Evolutionary conservation across 176 grass and related monocot species (phyloP), one percentile per base, ranked within the genome.

Genomic region (Olyra latifolia): DNA sequence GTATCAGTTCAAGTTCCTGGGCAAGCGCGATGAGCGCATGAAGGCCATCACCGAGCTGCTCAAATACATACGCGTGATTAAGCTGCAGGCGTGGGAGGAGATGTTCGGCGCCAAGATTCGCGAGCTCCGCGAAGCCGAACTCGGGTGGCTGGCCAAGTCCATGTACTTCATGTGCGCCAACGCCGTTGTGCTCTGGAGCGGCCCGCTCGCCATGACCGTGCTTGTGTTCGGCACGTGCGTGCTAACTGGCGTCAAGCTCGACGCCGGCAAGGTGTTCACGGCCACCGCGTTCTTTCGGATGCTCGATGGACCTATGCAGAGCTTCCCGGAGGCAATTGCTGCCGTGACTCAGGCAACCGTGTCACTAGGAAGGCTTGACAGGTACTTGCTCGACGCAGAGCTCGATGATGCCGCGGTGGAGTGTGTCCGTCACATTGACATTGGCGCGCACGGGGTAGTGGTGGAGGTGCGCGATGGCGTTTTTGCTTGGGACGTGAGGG

Each of bases 21-120:
- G 79, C 8, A 91, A 88, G 85, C 88, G 88, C 3, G 91, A 94
- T 10, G 80, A 86, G 49, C 88, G 91, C 14, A 94, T 94, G 91
- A 94, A 94, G 79, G 82, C 82, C 47, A 91, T 87, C 82, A 94
- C 89, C 14, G 79, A 94, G 39, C 72, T 94, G 85, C 91, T 94
- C 74, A 90, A 54, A 52, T 86, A 90, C 85, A 83, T 94, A 25
- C 82, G 85, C 11, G 91, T 94, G 16, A 88, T 94, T 79, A 94
- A 91, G 82, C 77, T 94, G 64, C 91, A 94, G 82, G 88, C 82
- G 1, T 94, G 91, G 91, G 91, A 94, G 85, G 82, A 88, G 69
- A 84, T 80, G 16, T 94, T 94, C 15, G 82, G 76, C 1, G 9
- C 14, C 32, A 87, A 69, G 62, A 86, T 94, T 41, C 76, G 68